Base-by-base conservation (phyloP, 345 rosid species). In the Citrus mangshanensis region DNA sequence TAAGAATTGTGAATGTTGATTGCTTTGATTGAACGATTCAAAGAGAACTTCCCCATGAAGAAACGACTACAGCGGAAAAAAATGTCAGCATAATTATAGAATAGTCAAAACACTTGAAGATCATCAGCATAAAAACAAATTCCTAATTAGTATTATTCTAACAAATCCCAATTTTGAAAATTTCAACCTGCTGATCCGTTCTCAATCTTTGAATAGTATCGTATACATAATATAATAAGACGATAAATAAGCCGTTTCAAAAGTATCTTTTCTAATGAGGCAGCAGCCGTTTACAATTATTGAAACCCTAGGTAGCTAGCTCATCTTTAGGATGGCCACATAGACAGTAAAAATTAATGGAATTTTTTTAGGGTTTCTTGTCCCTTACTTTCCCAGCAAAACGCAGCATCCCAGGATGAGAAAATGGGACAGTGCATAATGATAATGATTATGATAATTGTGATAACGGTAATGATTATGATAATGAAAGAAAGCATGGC, bases 371-470 rank as follows among this genome's bases (percentile, higher is more conserved):
- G 80, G 81, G 76, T 30, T 51, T 63, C 28, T 7, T 83, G 91
- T 81, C 91, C 72, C 68, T 27, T 30, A 18, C 80, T 76, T 82
- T 80, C 54, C 73, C 37, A 73, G 80, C 89, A 88, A 14, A 67
- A 58, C 40, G 60, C 55, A 81, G 88, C 87, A 88, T 88, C 91
- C 85, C 85, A 88, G 68, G 85, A 79, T 37, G 69, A 70, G 68
- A 68, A 65, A 37, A 65, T 8, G 58, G n/a, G 58, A 54, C 58
- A 19, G 22, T 71, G 76, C 42, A 70, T 69, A 30, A 76, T 72
- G 66, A 76, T 78, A 51, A 35, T 34, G 35, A 34, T 34, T 34
- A 34, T 34, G 35, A 34, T 34, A 34, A 59, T 66, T 59, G 66
- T 61, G 61, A 78, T 55, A 34, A 77, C 68, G 64, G 61, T 37